Evolutionary conservation across 2,329 filamentous ascomycete species (phyloP).

Genomic region (Mollisiaceae sp.): DNA sequence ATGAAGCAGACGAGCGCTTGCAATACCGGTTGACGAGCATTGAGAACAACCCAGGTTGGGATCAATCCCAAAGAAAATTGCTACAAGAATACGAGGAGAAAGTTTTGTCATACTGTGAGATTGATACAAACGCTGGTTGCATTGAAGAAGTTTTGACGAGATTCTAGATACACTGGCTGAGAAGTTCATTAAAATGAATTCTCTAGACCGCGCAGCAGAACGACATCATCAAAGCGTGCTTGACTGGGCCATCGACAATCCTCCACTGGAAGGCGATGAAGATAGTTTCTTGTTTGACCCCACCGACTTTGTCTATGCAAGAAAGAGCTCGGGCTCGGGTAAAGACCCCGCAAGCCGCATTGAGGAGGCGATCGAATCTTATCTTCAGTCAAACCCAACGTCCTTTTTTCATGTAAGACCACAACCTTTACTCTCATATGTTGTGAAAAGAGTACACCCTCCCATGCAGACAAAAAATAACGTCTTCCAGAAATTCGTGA

Average conservation of each 20-base stretch:
- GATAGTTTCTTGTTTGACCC: background rate
- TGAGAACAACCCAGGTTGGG: conserved; percentile 3
- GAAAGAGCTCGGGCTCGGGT: background rate
- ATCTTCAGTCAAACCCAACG: background rate
- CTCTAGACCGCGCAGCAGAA: background rate
- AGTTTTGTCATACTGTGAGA: conserved; percentile 11
- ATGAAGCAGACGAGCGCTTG: conserved; percentile 4
- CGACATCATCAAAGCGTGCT: conserved; percentile 5
- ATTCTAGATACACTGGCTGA: background rate
- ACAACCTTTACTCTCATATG: too few species aligned
- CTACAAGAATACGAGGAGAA: conserved; percentile 7
- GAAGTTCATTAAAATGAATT: conserved; percentile 2
- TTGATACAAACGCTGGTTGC: background rate
- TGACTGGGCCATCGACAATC: background rate
- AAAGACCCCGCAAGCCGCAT: background rate
- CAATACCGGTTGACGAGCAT: background rate
- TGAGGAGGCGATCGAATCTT: background rate
- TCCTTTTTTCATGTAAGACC: background rate
- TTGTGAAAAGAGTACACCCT: background rate
- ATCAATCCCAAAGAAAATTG: background rate
- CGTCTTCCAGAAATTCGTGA: background rate
- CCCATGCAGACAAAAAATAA: background rate
- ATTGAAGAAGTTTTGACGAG: background rate
- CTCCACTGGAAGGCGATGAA: background rate
- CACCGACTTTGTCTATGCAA: conserved; percentile 2